Evolutionary conservation across 73 alveolate species (phyloP), one percentile per base, ranked within the genome.

Genomic region (Halteria grandinella): DNA sequence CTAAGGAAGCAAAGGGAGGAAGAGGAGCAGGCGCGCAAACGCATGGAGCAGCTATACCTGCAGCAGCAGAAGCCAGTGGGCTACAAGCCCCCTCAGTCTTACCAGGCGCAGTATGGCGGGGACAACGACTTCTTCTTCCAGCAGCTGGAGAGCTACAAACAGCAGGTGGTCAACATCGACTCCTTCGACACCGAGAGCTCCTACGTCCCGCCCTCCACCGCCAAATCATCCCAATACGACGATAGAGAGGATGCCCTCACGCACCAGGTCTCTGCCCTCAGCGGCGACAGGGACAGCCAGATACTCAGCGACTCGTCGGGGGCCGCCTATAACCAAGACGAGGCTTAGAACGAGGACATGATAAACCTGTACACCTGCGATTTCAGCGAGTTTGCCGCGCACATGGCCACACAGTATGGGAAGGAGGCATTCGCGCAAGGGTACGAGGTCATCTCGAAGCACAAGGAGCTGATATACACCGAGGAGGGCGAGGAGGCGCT

Each of bases 351-450:
- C n/a, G 64, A 66, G 5, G 80, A 66, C 1, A 45, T 45, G 64
- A 66, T 66, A 6, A 66, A 66, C 23, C 28, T 66, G 55, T 66
- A 66, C 66, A 44, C 80, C 29, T 66, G 80, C 21, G 80, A 66
- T 47, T 66, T 44, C 29, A 1, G 62, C 8, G 27, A 44, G 29
- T 66, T 66, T 25, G 64, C 69, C 23, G 54, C 23, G 1, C 80
- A 66, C 59, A 82, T 82, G 82, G 36, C 49, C 69, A 72, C 70
- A 69, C 36, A 82, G 45, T 72, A 72, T 49, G 91, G 91, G 23
- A 81, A 82, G 15, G 66, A 82, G 49, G 27, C 53, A 47, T 82
- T 82, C 59, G 58, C 70, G 20, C 71, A 72, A 55, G 91, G 87
- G 2, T 82, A 34, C 63, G 86, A 66, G 17, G 69, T 82, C 43